Evolutionary conservation across 192 early-diverging fungal species (phyloP).

Genomic region (Helicostylum pulchrum): DNA sequence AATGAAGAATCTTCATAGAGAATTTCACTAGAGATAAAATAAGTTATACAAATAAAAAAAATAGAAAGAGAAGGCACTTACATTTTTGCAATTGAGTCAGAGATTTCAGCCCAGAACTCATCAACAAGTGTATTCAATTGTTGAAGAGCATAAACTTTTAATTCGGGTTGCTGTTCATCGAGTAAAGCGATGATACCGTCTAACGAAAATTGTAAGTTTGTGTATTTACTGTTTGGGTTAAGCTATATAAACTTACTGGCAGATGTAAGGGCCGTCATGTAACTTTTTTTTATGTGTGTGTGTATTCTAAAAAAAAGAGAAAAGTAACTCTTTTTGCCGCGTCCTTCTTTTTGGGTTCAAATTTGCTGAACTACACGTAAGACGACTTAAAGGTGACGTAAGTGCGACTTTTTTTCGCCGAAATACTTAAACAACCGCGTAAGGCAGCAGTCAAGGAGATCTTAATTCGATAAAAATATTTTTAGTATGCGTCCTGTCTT

Average conservation of each 20-base stretch:
- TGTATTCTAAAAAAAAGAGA: too few relatives aligned
- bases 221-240: background rate
- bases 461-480: too few relatives aligned
- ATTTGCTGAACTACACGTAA: too few relatives aligned
- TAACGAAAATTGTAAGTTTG: slow-evolving; percentile 17
- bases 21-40: slow-evolving; percentile 67
- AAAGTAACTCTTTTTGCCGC: too few relatives aligned
- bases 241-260: slow-evolving; percentile 22
- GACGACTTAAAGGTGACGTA: too few relatives aligned
- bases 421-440: too few relatives aligned
- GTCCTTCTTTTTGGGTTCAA: too few relatives aligned
- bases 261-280: slow-evolving; percentile 27
- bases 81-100: slow-evolving; percentile 89
- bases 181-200: slow-evolving; percentile 92
- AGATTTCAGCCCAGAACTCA: slow-evolving; percentile 98
- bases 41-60: background rate
- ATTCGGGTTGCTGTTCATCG: slow-evolving; percentile 87
- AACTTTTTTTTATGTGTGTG: background rate
- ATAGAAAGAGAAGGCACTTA: slow-evolving; percentile 37
- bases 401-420: too few relatives aligned
- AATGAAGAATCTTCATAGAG: slow-evolving; percentile 92
- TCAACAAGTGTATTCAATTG: slow-evolving; percentile 89
- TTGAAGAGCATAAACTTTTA: slow-evolving; percentile 89
- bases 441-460: too few relatives aligned
- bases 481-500: too few relatives aligned